Conservation (phyloP, 1,139 yeast genomes). For the Meyerozyma sp. region DNA sequence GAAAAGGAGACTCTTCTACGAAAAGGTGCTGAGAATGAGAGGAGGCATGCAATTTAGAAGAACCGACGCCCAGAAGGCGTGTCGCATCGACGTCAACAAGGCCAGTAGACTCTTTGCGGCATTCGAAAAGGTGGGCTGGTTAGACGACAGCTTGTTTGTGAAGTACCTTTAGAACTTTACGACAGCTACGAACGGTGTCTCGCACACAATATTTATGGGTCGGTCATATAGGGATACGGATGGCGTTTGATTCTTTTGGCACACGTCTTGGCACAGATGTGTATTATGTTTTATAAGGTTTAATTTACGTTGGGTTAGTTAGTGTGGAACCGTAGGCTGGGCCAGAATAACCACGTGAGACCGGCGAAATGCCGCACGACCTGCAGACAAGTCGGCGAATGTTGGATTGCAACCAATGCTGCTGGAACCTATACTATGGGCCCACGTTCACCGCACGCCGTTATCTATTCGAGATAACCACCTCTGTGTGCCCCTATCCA, state of each 20-base stretch:
- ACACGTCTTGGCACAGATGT: neutral
- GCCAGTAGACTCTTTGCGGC: slow-evolving; percentile 91
- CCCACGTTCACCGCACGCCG: neutral
- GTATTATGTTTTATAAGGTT: neutral
- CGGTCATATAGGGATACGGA: neutral
- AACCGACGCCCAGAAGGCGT: slow-evolving; percentile 96
- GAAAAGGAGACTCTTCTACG: slow-evolving; percentile 82
- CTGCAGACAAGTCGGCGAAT: neutral
- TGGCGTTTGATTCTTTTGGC: neutral
- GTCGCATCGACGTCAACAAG: slow-evolving; percentile 94
- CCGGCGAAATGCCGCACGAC: neutral
- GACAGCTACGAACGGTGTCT: neutral
- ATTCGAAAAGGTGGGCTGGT: slow-evolving; percentile 94
- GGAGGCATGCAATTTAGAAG: slow-evolving; percentile 83
- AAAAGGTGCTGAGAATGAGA: slow-evolving; percentile 75
- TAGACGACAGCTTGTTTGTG: slow-evolving; percentile 68
- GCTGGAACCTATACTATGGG: too few relatives aligned
- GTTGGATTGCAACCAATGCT: too few relatives aligned
- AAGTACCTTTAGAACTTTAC: slow-evolving; percentile 27
- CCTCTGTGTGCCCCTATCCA: neutral
- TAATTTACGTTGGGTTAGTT: neutral
- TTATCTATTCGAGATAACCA: neutral
- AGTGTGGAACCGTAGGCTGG: neutral
- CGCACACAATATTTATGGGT: neutral
- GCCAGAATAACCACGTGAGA: neutral